Conservation (phyloP, 179 eudicot genomes). For the Beta corolliflora region DNA sequence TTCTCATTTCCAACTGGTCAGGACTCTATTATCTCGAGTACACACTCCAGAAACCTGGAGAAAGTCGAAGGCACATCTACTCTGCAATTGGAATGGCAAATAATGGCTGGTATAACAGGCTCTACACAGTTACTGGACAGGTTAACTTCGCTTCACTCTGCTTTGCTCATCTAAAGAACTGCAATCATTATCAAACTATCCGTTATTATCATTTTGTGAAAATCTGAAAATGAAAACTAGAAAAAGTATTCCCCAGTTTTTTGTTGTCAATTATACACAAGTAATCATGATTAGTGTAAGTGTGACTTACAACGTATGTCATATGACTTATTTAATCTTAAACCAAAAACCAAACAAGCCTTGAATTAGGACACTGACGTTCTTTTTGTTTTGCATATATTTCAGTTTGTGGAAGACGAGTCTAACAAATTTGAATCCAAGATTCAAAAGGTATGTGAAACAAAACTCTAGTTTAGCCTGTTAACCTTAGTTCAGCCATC, state of each 20-base stretch:
- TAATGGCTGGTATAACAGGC: constrained; percentile 76
- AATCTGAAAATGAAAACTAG: too few relatives aligned
- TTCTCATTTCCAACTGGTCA: constrained; percentile 26
- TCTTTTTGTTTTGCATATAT: not conserved
- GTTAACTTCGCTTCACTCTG: constrained; percentile 28
- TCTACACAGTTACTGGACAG: constrained; percentile 95
- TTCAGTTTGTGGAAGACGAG: constrained; percentile 86
- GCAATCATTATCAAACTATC: not conserved
- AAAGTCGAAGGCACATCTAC: constrained; percentile 68
- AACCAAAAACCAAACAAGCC: not conserved
- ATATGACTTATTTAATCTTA: not conserved
- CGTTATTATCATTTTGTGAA: too few relatives aligned
- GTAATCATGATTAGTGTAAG: too few relatives aligned
- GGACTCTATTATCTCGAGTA: constrained; percentile 88
- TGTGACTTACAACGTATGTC: too few relatives aligned
- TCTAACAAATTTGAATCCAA: constrained; percentile 55
- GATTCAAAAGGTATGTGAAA: constrained; percentile 59
- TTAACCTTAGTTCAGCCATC: not conserved
- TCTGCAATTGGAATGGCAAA: constrained; percentile 77
- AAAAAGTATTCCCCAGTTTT: too few relatives aligned
- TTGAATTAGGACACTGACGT: constrained; percentile 3
- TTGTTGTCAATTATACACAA: too few relatives aligned
- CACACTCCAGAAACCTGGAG: constrained; percentile 83
- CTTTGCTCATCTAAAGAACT: not conserved
- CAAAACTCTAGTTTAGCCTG: not conserved